A percentile compares a stretch with the other conserved stretches of the same genome.
These are phyloP conservation scores for Populus hybrid DNA, from an alignment of 441 rosid species.

Conservation along the genomic window DNA sequence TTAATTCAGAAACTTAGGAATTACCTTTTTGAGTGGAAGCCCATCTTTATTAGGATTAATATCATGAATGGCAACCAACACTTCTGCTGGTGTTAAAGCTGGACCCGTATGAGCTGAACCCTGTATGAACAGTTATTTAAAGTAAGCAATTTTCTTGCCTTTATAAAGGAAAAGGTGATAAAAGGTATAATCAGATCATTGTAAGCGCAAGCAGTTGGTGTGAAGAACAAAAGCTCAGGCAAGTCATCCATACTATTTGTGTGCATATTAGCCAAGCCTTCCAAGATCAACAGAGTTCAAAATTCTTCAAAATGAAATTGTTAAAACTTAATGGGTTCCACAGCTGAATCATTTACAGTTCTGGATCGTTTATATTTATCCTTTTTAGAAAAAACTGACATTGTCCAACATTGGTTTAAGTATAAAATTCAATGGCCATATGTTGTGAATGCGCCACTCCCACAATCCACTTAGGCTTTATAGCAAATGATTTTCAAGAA, in stretches of 20 bases:
- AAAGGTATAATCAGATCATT: background rate
- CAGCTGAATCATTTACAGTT: background rate
- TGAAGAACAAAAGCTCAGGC: background rate
- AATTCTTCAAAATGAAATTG: background rate
- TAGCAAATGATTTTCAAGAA: background rate
- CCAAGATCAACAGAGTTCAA: background rate
- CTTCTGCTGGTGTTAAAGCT: constrained; percentile 98
- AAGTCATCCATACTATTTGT: background rate
- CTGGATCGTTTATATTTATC: background rate
- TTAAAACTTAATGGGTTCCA: background rate
- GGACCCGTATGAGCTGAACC: constrained; percentile 99
- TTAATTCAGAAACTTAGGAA: constrained; percentile 19
- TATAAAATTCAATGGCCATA: background rate
- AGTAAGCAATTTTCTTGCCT: background rate
- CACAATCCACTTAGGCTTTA: background rate
- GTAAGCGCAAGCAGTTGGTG: background rate
- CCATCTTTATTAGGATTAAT: constrained; percentile 89
- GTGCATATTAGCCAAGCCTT: background rate
- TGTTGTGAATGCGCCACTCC: background rate
- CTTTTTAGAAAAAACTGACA: background rate
- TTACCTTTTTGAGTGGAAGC: constrained; percentile 81
- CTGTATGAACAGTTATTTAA: constrained; percentile 40
- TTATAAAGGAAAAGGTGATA: background rate
- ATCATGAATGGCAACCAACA: constrained; percentile 93
- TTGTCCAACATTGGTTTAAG: background rate